Base-by-base conservation (phyloP, 345 rosid species). In the Hevea brasiliensis region DNA sequence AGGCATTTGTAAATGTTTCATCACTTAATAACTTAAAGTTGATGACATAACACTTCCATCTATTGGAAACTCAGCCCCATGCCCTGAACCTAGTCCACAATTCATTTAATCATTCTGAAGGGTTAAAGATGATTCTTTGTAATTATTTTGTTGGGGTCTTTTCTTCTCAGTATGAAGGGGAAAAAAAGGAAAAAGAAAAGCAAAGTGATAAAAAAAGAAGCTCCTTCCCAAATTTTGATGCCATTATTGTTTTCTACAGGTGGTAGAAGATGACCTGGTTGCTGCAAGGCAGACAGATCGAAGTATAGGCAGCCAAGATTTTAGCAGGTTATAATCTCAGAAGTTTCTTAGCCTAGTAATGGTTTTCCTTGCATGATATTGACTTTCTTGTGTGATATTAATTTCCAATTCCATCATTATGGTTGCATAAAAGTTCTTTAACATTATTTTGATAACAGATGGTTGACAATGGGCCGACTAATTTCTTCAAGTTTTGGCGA, bases 391-490 rank as follows among this genome's bases (percentile, higher is more conserved):
- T 32, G 37, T 32, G 37, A 32, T 32, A 32, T 32, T 32, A 32
- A 4, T 4, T 32, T 32, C 37, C 37, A 2, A 4, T 4, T 32
- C 4, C 37, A 32, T 32, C 37, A 32, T 32, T 32, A n/a, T 32
- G 2, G 4, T 32, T 32, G 37, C 37, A 32, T 4, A 32, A 32
- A 2, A 32, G 4, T n/a, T 32, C 3, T 32, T 32, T 32, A 32
- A 32, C 37, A 32, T 32, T 2, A 32, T 32, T 32, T 32, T 32
- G 37, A 32, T 0, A 62, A 77, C 84, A 90, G 98, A 82, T 84
- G 82, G 89, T 71, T 95, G 87, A 89, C 98, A 44, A 86, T 91
- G 92, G 97, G 90, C 20, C 89, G 94, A n/a, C 81, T 95, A 53
- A 84, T 95, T 74, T 88, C 94, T 20, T 82, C 85, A 58, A 90